Conservation (phyloP, 768 basidiomycete genomes). For the Rhodotorula graminis region DNA sequence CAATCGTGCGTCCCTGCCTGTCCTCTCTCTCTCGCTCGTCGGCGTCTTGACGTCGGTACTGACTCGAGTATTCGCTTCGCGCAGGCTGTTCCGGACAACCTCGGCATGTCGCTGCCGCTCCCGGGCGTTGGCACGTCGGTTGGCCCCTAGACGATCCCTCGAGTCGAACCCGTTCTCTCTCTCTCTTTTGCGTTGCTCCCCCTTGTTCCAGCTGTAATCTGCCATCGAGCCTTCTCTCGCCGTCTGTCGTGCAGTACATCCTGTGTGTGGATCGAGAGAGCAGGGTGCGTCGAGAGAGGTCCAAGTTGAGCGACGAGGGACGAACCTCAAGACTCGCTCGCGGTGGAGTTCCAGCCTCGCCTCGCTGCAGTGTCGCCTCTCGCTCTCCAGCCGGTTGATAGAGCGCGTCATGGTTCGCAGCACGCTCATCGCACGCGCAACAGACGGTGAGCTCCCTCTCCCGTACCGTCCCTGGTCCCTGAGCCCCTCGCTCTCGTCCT, state of each 20-base stretch:
- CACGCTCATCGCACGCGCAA: conserved; percentile 33
- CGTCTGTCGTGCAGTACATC: no score
- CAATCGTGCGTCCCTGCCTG: not conserved
- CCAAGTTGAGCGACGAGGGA: no score
- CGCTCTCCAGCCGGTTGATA: no score
- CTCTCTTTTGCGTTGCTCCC: not conserved
- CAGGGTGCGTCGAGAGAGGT: no score
- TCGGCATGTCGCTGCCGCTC: conserved; percentile 28
- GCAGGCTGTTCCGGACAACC: conserved; percentile 32
- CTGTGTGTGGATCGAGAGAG: no score
- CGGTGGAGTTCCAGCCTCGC: no score
- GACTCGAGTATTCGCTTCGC: no score
- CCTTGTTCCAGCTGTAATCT: no score
- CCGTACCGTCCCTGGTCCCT: not conserved
- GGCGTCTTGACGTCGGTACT: no score
- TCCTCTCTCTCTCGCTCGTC: not conserved
- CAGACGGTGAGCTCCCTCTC: conserved; percentile 20
- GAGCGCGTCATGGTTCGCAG: conserved; percentile 22
- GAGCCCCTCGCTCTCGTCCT: no score
- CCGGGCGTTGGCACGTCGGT: conserved; percentile 4
- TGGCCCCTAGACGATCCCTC: not conserved
- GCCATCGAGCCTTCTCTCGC: no score
- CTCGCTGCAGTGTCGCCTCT: not conserved
- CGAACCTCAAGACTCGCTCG: no score
- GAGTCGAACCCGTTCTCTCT: not conserved